These are phyloP conservation scores for Coriaria nepalensis DNA, from an alignment of 306 rosid species.

Conservation along the genomic window DNA sequence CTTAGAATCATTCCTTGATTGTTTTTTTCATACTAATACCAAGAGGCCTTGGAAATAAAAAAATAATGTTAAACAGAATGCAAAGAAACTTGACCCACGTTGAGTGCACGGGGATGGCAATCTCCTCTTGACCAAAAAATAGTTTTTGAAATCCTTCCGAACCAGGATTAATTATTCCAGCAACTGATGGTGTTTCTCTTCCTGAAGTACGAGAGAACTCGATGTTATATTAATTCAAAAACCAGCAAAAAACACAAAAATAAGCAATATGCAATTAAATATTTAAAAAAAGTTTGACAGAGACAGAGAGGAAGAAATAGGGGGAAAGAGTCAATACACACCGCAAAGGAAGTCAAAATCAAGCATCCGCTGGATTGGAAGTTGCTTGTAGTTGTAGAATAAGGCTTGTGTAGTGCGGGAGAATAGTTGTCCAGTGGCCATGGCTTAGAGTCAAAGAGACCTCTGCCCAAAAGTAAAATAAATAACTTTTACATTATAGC, in stretches of 20 bases:
- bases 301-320: neutral
- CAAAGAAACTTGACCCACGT: conserved; percentile 30
- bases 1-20: too few relatives aligned
- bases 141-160: conserved; percentile 97
- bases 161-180: conserved; percentile 95
- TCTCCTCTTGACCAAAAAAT: conserved; percentile 95
- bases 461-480: conserved; percentile 18
- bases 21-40: too few relatives aligned
- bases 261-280: neutral
- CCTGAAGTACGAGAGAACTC: conserved; percentile 32
- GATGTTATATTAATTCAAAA: neutral
- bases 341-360: conserved; percentile 99
- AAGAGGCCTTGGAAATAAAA: neutral
- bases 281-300: neutral
- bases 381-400: conserved; percentile 96
- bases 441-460: conserved; percentile 27
- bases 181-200: conserved; percentile 95
- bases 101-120: conserved; percentile 94
- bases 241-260: conserved; percentile 3
- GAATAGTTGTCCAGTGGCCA: conserved; percentile 95
- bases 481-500: neutral
- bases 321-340: conserved; percentile 15
- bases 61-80: conserved; percentile 7
- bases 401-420: conserved; percentile 85
- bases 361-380: conserved; percentile 96